phyloP scores from a whole-genome alignment of 1,284 basidiomycete genomes.

The Fomes fomentarius region DNA sequence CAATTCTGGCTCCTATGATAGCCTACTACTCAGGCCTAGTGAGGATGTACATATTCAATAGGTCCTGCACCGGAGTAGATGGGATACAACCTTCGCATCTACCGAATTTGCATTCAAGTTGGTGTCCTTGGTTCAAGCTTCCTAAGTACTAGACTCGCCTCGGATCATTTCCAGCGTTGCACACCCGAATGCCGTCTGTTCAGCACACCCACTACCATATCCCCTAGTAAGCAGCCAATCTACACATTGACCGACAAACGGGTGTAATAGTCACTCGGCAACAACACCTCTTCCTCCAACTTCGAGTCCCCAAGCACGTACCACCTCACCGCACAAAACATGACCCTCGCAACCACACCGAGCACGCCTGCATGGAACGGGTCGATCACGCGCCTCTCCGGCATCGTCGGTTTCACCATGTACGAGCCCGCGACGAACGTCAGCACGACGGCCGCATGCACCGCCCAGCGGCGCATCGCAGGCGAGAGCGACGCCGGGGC shows the following conservation, averaged over 20 bases:
- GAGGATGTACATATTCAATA: too few relatives aligned
- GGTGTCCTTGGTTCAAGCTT: too few relatives aligned
- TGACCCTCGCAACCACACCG: background rate
- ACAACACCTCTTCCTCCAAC: background rate
- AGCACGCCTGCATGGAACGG: constrained; percentile 1
- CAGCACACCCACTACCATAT: background rate
- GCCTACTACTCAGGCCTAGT: too few relatives aligned
- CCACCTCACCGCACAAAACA: background rate
- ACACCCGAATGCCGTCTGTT: too few relatives aligned
- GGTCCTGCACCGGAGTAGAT: too few relatives aligned
- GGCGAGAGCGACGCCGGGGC: background rate
- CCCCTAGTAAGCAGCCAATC: background rate
- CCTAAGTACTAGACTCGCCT: too few relatives aligned
- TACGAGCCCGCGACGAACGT: background rate
- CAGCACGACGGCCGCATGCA: background rate
- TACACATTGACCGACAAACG: background rate
- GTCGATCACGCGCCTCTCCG: background rate
- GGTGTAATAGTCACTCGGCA: background rate
- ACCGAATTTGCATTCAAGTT: too few relatives aligned
- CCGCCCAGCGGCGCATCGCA: background rate
- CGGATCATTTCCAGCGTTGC: too few relatives aligned
- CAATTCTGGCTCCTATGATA: too few relatives aligned
- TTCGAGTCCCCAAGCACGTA: background rate
- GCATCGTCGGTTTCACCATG: background rate
- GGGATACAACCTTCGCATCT: too few relatives aligned